phyloP scores from a whole-genome alignment of 495 filamentous ascomycete genomes.

The Tuber umbilicatum region DNA sequence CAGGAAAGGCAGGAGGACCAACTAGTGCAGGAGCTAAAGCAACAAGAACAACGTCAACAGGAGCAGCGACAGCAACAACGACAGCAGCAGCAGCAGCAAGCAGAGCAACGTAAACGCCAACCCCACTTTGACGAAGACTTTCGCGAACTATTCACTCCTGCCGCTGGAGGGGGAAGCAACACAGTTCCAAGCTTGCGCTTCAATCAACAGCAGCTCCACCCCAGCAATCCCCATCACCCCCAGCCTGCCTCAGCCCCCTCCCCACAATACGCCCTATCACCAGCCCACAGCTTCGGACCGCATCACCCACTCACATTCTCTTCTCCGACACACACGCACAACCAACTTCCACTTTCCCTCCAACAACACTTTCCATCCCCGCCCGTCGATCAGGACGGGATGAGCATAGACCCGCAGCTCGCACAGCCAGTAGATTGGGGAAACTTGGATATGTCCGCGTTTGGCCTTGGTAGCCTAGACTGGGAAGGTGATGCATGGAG shows the following conservation, averaged over 20 bases:
- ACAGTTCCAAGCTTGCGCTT: not conserved
- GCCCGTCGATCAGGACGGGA: constrained; percentile 16
- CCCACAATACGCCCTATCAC: constrained; percentile 16
- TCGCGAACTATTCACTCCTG: constrained; percentile 36
- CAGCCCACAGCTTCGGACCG: constrained; percentile 6
- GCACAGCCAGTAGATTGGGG: constrained; percentile 36
- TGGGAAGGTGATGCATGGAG: constrained; percentile 35
- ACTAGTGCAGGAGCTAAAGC: constrained; percentile 35
- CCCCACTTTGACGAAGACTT: constrained; percentile 40
- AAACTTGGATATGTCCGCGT: constrained; percentile 35
- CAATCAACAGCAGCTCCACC: constrained; percentile 9
- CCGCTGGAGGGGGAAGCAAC: constrained; percentile 16
- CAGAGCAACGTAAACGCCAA: constrained; percentile 26
- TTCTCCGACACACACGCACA: constrained; percentile 1
- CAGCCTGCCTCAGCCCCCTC: constrained; percentile 20
- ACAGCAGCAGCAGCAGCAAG: constrained; percentile 18
- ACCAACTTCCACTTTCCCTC: not conserved
- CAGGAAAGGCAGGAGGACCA: constrained; percentile 28
- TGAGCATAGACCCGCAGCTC: constrained; percentile 39
- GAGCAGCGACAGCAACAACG: constrained; percentile 24
- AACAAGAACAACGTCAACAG: constrained; percentile 44
- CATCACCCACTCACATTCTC: not conserved
- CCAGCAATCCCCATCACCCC: constrained; percentile 16
- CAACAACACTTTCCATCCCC: not conserved
- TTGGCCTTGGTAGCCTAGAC: constrained; percentile 38